Evolutionary conservation across 164 flowering plant species (phyloP).

Genomic region (Magnolia changhungtana): DNA sequence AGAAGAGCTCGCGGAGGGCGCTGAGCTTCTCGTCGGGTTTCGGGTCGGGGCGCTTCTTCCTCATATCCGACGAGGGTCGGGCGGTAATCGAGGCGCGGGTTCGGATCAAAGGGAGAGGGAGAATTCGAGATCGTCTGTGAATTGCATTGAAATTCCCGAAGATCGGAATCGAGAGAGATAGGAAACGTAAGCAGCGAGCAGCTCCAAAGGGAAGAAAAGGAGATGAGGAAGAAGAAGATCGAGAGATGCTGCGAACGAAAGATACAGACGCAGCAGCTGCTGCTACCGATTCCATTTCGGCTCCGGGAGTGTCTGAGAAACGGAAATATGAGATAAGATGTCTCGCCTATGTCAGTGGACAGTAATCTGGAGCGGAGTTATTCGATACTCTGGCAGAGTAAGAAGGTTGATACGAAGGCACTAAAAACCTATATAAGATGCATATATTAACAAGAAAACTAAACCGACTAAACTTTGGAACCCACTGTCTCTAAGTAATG

Average conservation of each 20-base stretch:
- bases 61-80: slow-evolving; percentile 65
- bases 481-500: too few relatives aligned
- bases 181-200: slow-evolving; percentile 24
- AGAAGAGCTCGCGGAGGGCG: slow-evolving; percentile 65
- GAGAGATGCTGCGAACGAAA: neutral
- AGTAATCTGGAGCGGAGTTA: too few relatives aligned
- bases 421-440: too few relatives aligned
- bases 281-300: neutral
- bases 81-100: slow-evolving; percentile 50
- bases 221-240: slow-evolving; percentile 5
- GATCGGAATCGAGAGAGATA: slow-evolving; percentile 32
- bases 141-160: slow-evolving; percentile 14
- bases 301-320: too few relatives aligned
- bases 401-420: too few relatives aligned
- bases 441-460: too few relatives aligned
- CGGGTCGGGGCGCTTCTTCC: slow-evolving; percentile 25
- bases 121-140: slow-evolving; percentile 7
- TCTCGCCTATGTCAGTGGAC: too few relatives aligned
- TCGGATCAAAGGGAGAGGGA: slow-evolving; percentile 25
- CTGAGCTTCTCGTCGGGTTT: slow-evolving; percentile 65
- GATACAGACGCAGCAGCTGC: neutral
- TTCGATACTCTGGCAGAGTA: too few relatives aligned
- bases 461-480: too few relatives aligned
- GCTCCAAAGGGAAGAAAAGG: slow-evolving; percentile 5
- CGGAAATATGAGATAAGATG: too few relatives aligned